These are phyloP conservation scores for Trichoderma orchidacearum DNA, from an alignment of 495 filamentous ascomycete species.

Conservation along the genomic window DNA sequence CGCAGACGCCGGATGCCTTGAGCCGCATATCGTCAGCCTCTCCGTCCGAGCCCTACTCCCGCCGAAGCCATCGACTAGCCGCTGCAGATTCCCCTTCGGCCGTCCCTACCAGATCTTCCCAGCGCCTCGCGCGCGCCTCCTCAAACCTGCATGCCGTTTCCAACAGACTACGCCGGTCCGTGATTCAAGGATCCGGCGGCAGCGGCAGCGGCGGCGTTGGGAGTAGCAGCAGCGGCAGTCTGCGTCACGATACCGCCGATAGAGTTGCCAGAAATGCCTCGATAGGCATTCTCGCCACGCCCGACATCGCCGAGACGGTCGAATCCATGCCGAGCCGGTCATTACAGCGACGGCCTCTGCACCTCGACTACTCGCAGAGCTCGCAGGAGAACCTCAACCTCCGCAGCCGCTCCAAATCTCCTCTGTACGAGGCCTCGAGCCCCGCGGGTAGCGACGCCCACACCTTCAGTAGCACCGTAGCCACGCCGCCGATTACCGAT, in stretches of 20 bases:
- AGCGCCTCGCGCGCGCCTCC: neutral
- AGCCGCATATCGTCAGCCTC: neutral
- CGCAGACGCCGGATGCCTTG: neutral
- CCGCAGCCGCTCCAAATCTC: conserved; percentile 30
- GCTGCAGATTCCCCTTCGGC: neutral
- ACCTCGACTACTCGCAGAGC: conserved; percentile 17
- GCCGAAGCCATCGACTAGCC: neutral
- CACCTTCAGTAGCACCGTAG: conserved; percentile 37
- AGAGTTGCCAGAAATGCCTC: neutral
- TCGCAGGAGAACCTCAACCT: conserved; percentile 20
- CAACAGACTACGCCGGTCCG: neutral
- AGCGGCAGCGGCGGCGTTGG: neutral
- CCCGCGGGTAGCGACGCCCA: conserved; percentile 29
- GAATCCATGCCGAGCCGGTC: conserved; percentile 12
- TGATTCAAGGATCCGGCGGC: neutral
- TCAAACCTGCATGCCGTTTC: neutral
- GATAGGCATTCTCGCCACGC: conserved; percentile 28
- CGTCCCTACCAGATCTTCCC: neutral
- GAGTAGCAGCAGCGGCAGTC: neutral
- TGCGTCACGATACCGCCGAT: neutral
- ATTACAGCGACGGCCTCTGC: conserved; percentile 15
- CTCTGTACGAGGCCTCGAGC: conserved; percentile 27
- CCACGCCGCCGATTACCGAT: conserved; percentile 42
- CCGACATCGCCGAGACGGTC: conserved; percentile 28
- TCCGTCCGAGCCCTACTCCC: neutral